phyloP scores from a whole-genome alignment of 2,329 filamentous ascomycete species.

The Talaromyces rugulosus region DNA sequence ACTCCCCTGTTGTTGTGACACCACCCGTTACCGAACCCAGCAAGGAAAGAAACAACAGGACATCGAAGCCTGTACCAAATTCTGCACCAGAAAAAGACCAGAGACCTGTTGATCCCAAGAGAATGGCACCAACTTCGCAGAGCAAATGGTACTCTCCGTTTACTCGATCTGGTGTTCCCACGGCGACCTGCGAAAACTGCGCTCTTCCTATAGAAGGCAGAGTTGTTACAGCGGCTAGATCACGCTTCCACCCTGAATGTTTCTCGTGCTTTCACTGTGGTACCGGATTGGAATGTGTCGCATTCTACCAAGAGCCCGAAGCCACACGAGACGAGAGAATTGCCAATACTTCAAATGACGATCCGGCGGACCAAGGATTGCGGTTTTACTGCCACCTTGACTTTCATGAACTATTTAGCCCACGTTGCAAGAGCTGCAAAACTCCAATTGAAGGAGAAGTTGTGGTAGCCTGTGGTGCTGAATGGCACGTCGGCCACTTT shows the following conservation, averaged over 20 bases:
- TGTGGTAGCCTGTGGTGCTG: constrained; percentile 85
- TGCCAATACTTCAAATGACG: constrained; percentile 58
- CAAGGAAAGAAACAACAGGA: constrained; percentile 6
- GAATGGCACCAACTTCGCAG: constrained; percentile 36
- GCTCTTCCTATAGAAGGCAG: constrained; percentile 80
- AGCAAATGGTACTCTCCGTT: constrained; percentile 35
- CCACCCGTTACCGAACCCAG: constrained; percentile 11
- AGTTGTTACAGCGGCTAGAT: constrained; percentile 76
- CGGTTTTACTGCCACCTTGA: constrained; percentile 98
- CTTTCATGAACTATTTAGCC: constrained; percentile 91
- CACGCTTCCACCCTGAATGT: constrained; percentile 87
- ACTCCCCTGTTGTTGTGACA: constrained; percentile 36
- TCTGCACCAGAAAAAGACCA: constrained; percentile 15
- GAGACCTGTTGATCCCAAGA: constrained; percentile 24
- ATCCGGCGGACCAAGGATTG: constrained; percentile 59
- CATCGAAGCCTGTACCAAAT: constrained; percentile 17
- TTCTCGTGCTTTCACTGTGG: constrained; percentile 86
- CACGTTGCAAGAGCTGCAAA: constrained; percentile 90
- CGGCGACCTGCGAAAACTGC: constrained; percentile 80
- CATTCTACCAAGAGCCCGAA: constrained; percentile 91
- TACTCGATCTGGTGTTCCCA: constrained; percentile 50
- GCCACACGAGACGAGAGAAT: constrained; percentile 66
- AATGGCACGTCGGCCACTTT: constrained; percentile 97
- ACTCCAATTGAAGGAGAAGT: constrained; percentile 96
- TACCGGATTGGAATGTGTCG: constrained; percentile 86